Base-by-base conservation (phyloP, 352 stramenopile species). In the Globisporangium cystogenes region DNA sequence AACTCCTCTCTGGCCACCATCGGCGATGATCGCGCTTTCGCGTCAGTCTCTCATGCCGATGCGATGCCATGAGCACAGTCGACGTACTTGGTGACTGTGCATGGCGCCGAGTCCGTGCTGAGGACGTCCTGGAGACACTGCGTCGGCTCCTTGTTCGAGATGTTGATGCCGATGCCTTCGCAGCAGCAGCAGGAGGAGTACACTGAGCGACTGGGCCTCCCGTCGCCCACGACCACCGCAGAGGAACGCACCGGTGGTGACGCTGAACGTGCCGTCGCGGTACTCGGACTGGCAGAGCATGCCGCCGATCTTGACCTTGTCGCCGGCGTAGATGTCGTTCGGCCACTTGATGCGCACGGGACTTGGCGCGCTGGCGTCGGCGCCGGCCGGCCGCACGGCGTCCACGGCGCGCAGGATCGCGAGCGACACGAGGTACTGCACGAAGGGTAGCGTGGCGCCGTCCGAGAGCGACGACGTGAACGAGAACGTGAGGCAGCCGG, bases 331-430 rank as follows among this genome's bases (percentile, higher is more conserved):
- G 37, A 96, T 95, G 65, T 96, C 87, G 61, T 96, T 96, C 23
- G 87, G 87, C 87, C 87, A 96, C 64, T 96, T 96, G 74, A 96
- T 96, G 55, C 71, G 73, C 54, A 96, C 85, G 35, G 80, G 66
- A 26, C 74, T 86, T 4, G 7, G 40, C 20, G 40, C 8, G 40
- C 16, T 24, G 1, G 8, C 12, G 3, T 26, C 7, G 21, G 55
- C 64, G 46, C 55, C 55, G 1, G 53, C 37, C 12, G 66, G 53
- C 31, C 86, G 68, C n/a, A 94, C 68, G 1, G 48, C 61, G 50
- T 93, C 80, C 40, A 95, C 70, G 2, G 85, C 82, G 35, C 76
- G 80, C 39, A 95, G 72, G 51, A 96, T 86, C 33, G 87, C 87
- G 42, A 96, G 75, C 27, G 85, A 93, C 24, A 90, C 82, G 51